Conservation (phyloP, 2,329 filamentous ascomycete genomes). For the Zymoseptoria crescenta region DNA sequence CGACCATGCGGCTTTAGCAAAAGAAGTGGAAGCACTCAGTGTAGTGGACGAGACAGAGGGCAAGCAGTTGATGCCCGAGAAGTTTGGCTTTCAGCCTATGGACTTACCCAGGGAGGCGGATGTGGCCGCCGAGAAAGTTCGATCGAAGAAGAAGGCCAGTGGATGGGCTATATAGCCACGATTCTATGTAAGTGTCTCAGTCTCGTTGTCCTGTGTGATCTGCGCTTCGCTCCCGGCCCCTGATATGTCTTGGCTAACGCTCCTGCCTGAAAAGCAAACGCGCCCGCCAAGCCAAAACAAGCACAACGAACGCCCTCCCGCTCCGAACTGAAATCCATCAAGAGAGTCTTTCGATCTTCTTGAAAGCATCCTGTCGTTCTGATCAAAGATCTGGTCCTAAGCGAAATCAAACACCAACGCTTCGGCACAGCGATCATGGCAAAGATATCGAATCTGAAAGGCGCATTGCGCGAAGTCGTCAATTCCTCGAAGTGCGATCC, state of each 20-base stretch:
- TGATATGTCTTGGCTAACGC: neutral
- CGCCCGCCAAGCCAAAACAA: neutral
- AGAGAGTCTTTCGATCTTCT: neutral
- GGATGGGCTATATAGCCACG: conserved; percentile 30
- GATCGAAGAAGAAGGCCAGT: conserved; percentile 30
- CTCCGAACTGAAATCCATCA: neutral
- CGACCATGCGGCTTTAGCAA: conserved; percentile 18
- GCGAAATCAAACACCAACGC: too few relatives aligned
- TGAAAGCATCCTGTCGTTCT: neutral
- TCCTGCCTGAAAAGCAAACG: neutral
- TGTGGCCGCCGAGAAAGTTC: conserved; percentile 24
- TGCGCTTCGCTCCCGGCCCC: neutral
- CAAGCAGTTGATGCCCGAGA: conserved; percentile 5
- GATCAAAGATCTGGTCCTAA: neutral
- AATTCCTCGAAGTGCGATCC: neutral
- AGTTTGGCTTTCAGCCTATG: conserved; percentile 18
- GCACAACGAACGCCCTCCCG: neutral
- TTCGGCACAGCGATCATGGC: neutral
- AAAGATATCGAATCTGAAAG: neutral
- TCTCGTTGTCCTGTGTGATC: neutral
- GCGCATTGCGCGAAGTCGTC: neutral
- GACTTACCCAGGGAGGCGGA: conserved; percentile 25
- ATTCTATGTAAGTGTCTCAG: neutral
- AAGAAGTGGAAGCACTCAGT: conserved; percentile 17
- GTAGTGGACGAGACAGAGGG: conserved; percentile 14